phyloP scores from a whole-genome alignment of 306 rosid species.

The Trifolium fragiferum region DNA sequence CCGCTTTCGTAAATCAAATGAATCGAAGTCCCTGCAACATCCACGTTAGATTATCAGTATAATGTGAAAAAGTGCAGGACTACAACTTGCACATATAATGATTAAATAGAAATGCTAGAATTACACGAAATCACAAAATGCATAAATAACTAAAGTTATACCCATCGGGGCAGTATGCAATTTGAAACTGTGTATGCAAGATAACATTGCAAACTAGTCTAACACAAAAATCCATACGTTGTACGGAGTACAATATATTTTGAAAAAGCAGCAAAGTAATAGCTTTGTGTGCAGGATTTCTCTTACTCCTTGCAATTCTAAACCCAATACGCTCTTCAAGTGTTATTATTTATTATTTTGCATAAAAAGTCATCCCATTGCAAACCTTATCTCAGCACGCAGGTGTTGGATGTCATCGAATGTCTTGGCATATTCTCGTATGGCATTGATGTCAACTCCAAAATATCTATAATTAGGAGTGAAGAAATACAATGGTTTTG shows the following conservation, averaged over 20 bases:
- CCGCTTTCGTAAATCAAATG: conserved; percentile 74
- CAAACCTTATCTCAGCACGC: conserved; percentile 94
- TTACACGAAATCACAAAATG: neutral
- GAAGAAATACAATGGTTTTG: conserved; percentile 47
- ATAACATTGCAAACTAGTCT: conserved; percentile 23
- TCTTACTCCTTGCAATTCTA: neutral
- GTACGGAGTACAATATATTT: neutral
- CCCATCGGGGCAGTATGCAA: conserved; percentile 1
- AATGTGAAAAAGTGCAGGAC: conserved; percentile 39
- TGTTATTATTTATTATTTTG: neutral
- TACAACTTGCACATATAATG: conserved; percentile 14
- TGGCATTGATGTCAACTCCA: conserved; percentile 87
- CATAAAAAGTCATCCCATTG: conserved; percentile 23
- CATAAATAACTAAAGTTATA: conserved; percentile 23
- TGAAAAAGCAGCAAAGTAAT: conserved; percentile 8
- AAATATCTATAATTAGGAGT: conserved; percentile 72
- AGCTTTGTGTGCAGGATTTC: neutral
- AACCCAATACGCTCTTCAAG: neutral
- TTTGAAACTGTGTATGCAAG: conserved; percentile 24
- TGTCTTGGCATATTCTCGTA: conserved; percentile 69
- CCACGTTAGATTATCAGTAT: conserved; percentile 38
- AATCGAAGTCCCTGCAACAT: conserved; percentile 85
- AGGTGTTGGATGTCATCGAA: conserved; percentile 81
- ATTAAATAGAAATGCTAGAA: conserved; percentile 30
- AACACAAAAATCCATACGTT: conserved; percentile 12